Evolutionary conservation across 2,329 filamentous ascomycete genomes (phyloP), one percentile per base, ranked within the genome.

Genomic region (Ophiostoma perfectum): DNA sequence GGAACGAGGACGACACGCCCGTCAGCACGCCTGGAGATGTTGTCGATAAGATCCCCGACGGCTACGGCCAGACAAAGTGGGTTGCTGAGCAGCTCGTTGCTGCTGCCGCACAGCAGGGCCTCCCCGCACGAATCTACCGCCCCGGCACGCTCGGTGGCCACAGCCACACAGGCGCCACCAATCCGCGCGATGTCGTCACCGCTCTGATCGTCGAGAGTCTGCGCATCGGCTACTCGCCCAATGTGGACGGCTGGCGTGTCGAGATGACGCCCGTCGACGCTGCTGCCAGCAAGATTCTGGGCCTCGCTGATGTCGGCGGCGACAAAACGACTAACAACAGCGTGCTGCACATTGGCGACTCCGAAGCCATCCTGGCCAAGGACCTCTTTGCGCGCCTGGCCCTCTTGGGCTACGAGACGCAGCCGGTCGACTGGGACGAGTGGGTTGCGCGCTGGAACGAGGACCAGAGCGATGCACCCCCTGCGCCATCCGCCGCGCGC

Each of bases 201-300:
- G 90, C 91, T 0, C 76, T 94, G 68, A 83, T 93, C 39, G 88
- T 93, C 1, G 91, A 93, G 75, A 93, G 90, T 0, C 82, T 93
- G 49, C 87, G 90, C 66, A 81, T 93, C 3, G 90, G 90, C 5
- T 84, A 85, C 72, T 85, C 85, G 1, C 90, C 91, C 0, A 83
- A 90, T 67, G 87, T 93, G 4, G 83, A 89, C 65, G 87, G 87
- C 58, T 94, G 91, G 91, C 86, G 88, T 65, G 85, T 90, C 1
- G 91, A 94, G 78, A 93, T 93, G 90, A 93, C 91, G 0, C 90
- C 91, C 0, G 91, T 92, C 14, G 90, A 94, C 77, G 93, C 91
- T 74, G 90, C 93, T 69, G 90, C 88, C 78, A 87, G 87, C 71
- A 87, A 90, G 4, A 91, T 94, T 72, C 80, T 90, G 38, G 86